These are phyloP conservation scores for Amphicarpaea edgeworthii DNA, from an alignment of 306 rosid genomes.

Conservation along the genomic window DNA sequence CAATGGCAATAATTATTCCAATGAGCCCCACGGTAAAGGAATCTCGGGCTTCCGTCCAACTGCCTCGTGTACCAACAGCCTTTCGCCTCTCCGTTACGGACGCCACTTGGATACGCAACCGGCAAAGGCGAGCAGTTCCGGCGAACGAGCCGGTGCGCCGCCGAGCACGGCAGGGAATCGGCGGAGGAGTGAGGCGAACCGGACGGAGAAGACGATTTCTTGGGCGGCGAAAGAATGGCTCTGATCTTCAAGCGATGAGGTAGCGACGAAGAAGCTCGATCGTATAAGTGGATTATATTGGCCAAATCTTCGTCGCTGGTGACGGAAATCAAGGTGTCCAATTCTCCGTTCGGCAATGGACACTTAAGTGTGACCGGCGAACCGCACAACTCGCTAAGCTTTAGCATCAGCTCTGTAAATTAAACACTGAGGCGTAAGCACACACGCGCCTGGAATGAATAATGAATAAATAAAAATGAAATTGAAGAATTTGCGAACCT, in stretches of 20 bases:
- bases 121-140: constrained; percentile 47
- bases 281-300: constrained; percentile 71
- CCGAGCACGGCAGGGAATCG: constrained; percentile 43
- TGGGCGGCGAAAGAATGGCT: constrained; percentile 66
- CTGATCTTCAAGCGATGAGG: constrained; percentile 66
- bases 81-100: constrained; percentile 47
- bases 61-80: constrained; percentile 41
- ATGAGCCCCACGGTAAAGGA: constrained; percentile 38
- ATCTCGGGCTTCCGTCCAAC: constrained; percentile 48
- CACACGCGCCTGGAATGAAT: background rate
- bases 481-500: constrained; percentile 54
- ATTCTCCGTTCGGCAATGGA: constrained; percentile 77
- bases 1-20: constrained; percentile 52
- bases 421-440: background rate
- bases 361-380: constrained; percentile 65
- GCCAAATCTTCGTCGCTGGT: constrained; percentile 78
- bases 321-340: constrained; percentile 82
- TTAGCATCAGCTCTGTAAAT: constrained; percentile 74
- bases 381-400: constrained; percentile 78
- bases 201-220: constrained; percentile 50
- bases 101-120: constrained; percentile 28
- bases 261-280: constrained; percentile 57
- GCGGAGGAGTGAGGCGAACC: constrained; percentile 51
- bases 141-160: constrained; percentile 24
- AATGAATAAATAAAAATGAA: no score